A percentile compares a stretch with the other conserved stretches of the same genome.
phyloP scores from a whole-genome alignment of 306 rosid species.

The Canavalia ensiformis region DNA sequence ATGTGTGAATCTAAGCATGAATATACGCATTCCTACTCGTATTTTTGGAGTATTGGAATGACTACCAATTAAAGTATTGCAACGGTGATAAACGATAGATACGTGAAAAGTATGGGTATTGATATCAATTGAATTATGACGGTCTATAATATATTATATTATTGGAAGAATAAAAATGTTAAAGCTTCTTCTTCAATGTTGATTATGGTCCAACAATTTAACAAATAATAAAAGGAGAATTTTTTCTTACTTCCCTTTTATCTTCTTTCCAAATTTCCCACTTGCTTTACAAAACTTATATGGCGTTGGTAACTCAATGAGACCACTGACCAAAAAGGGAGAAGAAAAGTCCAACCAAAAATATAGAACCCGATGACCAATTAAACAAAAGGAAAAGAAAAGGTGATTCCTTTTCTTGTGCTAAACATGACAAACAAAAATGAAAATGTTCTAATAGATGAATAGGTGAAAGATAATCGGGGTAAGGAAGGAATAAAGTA shows the following conservation, averaged over 20 bases:
- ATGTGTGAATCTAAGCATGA: background rate
- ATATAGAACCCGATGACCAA: slow-evolving; percentile 11
- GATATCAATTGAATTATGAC: background rate
- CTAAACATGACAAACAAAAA: slow-evolving; percentile 39
- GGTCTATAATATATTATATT: slow-evolving; percentile 7
- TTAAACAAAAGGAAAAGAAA: slow-evolving; percentile 29
- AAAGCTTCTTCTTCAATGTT: slow-evolving; percentile 4
- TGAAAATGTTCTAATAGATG: slow-evolving; percentile 21
- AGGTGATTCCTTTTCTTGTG: slow-evolving; percentile 46
- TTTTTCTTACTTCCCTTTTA: background rate
- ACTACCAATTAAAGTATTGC: background rate
- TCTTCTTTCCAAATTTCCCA: background rate
- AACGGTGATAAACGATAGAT: background rate
- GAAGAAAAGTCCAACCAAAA: slow-evolving; percentile 38
- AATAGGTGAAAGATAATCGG: slow-evolving; percentile 47
- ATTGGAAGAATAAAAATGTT: slow-evolving; percentile 7
- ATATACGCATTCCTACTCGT: too few species aligned
- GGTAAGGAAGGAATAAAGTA: slow-evolving; percentile 77
- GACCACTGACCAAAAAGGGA: slow-evolving; percentile 19
- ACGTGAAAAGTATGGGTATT: background rate
- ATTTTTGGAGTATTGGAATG: background rate
- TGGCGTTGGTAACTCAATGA: background rate
- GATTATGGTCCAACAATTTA: slow-evolving; percentile 1
- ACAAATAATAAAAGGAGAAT: background rate
- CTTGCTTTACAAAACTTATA: background rate